Evolutionary conservation across 2,329 filamentous ascomycete genomes (phyloP).

Genomic region (Pseudogymnoascus destructans): DNA sequence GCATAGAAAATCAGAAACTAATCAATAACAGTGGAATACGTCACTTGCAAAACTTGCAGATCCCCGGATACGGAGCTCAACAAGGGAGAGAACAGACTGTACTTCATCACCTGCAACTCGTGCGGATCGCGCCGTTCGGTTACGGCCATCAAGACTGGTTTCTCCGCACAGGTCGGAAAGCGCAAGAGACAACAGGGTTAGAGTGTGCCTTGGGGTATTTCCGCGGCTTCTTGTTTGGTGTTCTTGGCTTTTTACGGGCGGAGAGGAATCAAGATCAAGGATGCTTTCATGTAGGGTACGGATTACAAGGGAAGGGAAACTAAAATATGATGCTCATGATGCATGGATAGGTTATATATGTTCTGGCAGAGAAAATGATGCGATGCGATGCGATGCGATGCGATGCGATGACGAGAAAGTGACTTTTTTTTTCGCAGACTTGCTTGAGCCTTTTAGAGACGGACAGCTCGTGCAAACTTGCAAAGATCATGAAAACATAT

Average conservation of each 20-base stretch:
- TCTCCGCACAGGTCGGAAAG: constrained; percentile 98
- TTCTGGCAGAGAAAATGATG: background rate
- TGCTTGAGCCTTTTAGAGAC: constrained; percentile 2
- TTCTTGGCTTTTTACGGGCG: constrained; percentile 8
- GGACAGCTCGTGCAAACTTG: background rate
- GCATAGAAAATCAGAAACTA: constrained; percentile 14
- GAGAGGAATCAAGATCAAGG: constrained; percentile 8
- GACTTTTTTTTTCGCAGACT: background rate
- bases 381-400: background rate
- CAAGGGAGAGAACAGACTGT: constrained; percentile 98
- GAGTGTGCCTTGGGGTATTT: constrained; percentile 20
- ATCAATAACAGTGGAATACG: constrained; percentile 59
- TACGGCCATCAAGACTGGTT: constrained; percentile 98
- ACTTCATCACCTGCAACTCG: constrained; percentile 96
- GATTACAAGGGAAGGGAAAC: constrained; percentile 8
- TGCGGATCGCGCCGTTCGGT: constrained; percentile 76
- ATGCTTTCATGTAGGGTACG: constrained; percentile 7
- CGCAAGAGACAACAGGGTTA: constrained; percentile 88
- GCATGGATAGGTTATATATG: constrained; percentile 8
- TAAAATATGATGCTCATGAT: constrained; percentile 8
- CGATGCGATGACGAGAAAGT: constrained; percentile 5
- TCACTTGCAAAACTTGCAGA: constrained; percentile 97
- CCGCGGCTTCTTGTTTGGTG: constrained; percentile 9
- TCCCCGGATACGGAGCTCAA: constrained; percentile 89
- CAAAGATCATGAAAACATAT: constrained; percentile 1